Evolutionary conservation across 2,329 filamentous ascomycete species (phyloP).

Genomic region (Phaeosphaeria sp.): DNA sequence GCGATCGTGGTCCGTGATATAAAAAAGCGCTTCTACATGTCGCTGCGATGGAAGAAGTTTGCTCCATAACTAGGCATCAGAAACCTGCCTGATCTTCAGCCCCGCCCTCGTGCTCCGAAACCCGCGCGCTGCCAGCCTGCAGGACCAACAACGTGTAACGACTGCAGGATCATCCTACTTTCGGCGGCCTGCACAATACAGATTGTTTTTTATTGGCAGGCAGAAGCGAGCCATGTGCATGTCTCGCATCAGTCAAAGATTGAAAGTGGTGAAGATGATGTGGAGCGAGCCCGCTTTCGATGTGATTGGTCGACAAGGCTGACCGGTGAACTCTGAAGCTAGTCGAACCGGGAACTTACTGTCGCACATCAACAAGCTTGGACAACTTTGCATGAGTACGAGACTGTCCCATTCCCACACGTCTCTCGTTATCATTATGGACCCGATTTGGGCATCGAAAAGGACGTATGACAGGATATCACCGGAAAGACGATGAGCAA

Average conservation of each 20-base stretch:
- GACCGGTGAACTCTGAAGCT: background rate
- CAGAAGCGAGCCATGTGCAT: background rate
- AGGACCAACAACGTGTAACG: background rate
- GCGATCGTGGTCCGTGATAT: background rate
- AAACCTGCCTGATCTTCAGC: background rate
- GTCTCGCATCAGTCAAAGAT: background rate
- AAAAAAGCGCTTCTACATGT: background rate
- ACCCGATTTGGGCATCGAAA: background rate
- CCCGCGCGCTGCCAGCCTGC: background rate
- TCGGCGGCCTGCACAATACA: background rate
- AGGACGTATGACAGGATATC: background rate
- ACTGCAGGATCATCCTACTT: background rate
- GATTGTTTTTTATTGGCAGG: slow-evolving; percentile 1
- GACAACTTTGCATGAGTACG: background rate
- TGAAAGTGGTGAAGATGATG: background rate
- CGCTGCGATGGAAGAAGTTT: background rate
- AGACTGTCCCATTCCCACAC: background rate
- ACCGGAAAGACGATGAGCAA: background rate
- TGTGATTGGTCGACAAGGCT: background rate
- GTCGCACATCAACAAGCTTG: background rate
- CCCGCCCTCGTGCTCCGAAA: background rate
- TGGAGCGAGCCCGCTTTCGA: background rate
- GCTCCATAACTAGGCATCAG: background rate
- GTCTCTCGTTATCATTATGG: background rate
- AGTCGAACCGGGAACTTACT: background rate